Evolutionary conservation across 441 rosid genomes (phyloP).

Genomic region (Manihot esculenta): DNA sequence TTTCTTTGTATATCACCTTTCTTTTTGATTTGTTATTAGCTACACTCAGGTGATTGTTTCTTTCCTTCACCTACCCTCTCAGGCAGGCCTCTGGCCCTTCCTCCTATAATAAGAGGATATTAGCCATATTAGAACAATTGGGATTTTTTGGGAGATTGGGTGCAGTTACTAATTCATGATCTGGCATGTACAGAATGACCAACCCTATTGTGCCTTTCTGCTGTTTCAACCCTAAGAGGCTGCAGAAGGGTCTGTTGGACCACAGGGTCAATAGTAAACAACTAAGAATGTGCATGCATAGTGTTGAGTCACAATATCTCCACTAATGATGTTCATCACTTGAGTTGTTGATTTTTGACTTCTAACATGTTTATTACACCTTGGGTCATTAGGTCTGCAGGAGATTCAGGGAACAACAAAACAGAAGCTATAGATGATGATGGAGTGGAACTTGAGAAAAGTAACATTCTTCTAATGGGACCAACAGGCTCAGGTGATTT

Average conservation of each 20-base stretch:
- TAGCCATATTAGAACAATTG: no score
- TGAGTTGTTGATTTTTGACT: slow-evolving; percentile 22
- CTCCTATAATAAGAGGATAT: background rate
- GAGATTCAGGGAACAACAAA: slow-evolving; percentile 42
- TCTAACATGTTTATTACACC: slow-evolving; percentile 34
- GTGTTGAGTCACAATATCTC: slow-evolving; percentile 5
- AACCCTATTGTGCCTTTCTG: no score
- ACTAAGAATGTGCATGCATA: slow-evolving; percentile 3
- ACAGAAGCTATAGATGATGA: slow-evolving; percentile 60
- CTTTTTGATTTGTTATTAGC: background rate
- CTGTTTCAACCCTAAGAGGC: background rate
- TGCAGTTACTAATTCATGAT: no score
- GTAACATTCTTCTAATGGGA: slow-evolving; percentile 97
- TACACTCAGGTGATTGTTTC: background rate
- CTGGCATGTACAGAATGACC: no score
- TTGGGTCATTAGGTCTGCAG: slow-evolving; percentile 69
- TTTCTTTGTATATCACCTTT: background rate
- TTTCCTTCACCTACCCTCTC: background rate
- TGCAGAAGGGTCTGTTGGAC: background rate
- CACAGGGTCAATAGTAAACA: slow-evolving; percentile 9
- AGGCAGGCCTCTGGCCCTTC: background rate
- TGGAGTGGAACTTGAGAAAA: slow-evolving; percentile 90
- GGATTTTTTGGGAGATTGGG: no score
- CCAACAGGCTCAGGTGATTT: slow-evolving; percentile 96
- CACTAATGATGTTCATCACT: slow-evolving; percentile 4